Percentiles rank a stretch among this genome's conserved stretches.
Conservation (phyloP, 352 stramenopile species). For the Phytophthora pisi region DNA sequence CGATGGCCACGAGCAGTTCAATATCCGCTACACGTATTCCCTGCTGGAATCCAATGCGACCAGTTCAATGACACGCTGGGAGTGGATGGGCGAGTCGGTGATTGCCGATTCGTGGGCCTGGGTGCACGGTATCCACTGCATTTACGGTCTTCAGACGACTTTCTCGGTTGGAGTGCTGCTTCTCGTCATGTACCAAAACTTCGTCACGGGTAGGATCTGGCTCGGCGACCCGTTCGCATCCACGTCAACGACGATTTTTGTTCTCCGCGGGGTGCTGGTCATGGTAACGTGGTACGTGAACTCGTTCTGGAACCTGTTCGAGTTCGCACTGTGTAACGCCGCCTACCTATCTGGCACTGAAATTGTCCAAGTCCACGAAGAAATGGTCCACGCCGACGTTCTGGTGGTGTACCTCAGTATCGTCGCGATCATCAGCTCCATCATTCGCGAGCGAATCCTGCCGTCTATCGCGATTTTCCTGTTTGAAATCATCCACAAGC, state of each 20-base stretch:
- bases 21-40: neutral
- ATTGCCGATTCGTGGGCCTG: neutral
- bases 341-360: constrained; percentile 9
- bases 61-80: neutral
- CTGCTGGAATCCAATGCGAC: neutral
- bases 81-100: neutral
- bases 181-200: neutral
- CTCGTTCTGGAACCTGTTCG: constrained; percentile 27
- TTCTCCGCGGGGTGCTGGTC: constrained; percentile 23
- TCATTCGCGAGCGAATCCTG: constrained; percentile 24
- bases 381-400: constrained; percentile 33
- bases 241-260: constrained; percentile 24
- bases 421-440: constrained; percentile 13
- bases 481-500: constrained; percentile 20
- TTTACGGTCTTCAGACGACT: neutral
- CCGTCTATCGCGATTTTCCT: constrained; percentile 19
- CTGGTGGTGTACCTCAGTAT: constrained; percentile 32
- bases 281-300: constrained; percentile 32
- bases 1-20: neutral
- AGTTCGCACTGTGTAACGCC: constrained; percentile 15
- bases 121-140: neutral
- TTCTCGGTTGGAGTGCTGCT: neutral
- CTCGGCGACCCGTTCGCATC: constrained; percentile 38
- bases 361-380: constrained; percentile 18
- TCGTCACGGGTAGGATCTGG: constrained; percentile 31